Base-by-base conservation (phyloP, 2,329 filamentous ascomycete species). In the Apiospora phragmitis region DNA sequence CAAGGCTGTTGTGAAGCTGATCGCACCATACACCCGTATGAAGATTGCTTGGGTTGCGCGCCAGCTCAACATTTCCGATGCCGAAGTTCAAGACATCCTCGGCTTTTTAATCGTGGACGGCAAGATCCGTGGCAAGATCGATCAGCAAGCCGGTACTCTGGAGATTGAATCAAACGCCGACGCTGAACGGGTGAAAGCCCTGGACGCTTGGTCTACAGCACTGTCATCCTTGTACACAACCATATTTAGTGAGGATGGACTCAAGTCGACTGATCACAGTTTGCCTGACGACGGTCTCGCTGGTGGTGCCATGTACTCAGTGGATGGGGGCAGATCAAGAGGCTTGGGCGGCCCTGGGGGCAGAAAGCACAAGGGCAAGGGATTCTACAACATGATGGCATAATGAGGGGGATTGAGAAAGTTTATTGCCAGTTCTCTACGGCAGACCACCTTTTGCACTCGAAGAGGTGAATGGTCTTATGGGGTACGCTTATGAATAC, bases 21-120 rank as follows among this genome's bases (percentile, higher is more conserved):
- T 98, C 73, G 94, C 94, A 5, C 96, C 96, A 0, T 99, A 98
- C 85, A 97, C 94, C 7, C 91, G 94, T 68, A 97, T 98, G 89
- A 94, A 92, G 73, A 85, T 98, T 32, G 86, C 87, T 26, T 97
- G 97, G 87, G 94, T 99, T 75, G 94, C 94, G 38, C 91, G 92
- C 76, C 92, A 95, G 77, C 91, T 99, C 73, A 93, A 93, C 80
- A 97, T 99, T 74, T 91, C 96, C 79, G 95, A 94, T 65, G 85
- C 89, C 18, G 96, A 99, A 82, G 94, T 97, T 3, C 92, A 97
- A 83, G 96, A 99, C 77, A 98, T 99, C 73, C 85, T 98, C n/a
- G 92, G 94, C 66, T 97, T 95, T 83, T 86, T 98, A 69, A 98
- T 99, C 74, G 89, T 98, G 72, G 94, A 97, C 79, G 92, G 93